Conservation (phyloP, 139 green algal species). For the Chlamydomonas eustigma region DNA sequence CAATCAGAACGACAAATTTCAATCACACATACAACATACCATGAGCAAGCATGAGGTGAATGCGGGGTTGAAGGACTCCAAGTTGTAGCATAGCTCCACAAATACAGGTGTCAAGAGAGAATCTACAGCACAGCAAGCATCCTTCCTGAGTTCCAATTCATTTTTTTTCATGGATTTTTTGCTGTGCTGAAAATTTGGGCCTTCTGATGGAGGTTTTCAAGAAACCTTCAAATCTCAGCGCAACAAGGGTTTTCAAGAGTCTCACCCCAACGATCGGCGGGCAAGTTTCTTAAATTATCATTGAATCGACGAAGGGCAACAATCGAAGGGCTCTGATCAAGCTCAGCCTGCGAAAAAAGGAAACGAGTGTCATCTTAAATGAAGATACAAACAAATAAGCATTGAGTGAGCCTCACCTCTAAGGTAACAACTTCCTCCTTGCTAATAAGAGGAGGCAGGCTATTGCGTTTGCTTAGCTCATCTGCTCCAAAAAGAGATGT, state of each 20-base stretch:
- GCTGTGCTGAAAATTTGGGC: no score
- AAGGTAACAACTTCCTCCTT: conserved; percentile 59
- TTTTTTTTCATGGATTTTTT: neutral
- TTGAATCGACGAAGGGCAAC: conserved; percentile 80
- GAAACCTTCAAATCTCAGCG: no score
- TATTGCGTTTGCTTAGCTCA: conserved; percentile 12
- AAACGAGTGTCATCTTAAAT: neutral
- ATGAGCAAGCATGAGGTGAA: conserved; percentile 85
- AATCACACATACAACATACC: no score
- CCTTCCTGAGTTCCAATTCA: neutral
- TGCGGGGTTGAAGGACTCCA: conserved; percentile 93
- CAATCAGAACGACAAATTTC: no score
- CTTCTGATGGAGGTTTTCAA: no score
- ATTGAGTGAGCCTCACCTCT: conserved; percentile 66
- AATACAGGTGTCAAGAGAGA: conserved; percentile 75
- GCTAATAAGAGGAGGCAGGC: conserved; percentile 53
- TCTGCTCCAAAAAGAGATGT: neutral
- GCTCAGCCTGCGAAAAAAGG: conserved; percentile 52
- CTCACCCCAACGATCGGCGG: conserved; percentile 64
- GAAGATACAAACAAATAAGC: neutral
- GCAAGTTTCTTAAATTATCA: conserved; percentile 53
- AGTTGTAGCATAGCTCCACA: conserved; percentile 85
- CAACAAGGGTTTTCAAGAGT: neutral
- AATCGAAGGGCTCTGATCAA: conserved; percentile 66
- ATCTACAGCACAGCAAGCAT: conserved; percentile 35